Evolutionary conservation across 805 yeast genomes (phyloP).

Genomic region (Ogataea methylovora): DNA sequence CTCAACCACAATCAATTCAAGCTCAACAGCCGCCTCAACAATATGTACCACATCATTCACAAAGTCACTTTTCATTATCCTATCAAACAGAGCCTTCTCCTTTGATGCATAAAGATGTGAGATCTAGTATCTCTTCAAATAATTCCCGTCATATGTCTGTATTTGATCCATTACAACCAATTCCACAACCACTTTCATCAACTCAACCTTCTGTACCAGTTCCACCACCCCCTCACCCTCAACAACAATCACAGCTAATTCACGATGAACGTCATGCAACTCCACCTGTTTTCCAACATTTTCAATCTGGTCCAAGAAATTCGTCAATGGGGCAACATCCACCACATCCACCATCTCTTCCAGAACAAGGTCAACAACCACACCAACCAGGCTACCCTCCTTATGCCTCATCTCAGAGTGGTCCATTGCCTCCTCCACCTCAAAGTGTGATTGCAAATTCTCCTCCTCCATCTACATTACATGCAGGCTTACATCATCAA

Average conservation of each 20-base stretch:
- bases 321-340: slow-evolving; percentile 6
- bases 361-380: slow-evolving; percentile 3
- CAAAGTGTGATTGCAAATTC: no score
- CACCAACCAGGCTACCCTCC: slow-evolving; percentile 1
- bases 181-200: slow-evolving; percentile 3
- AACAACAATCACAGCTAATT: not conserved
- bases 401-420: not conserved
- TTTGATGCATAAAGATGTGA: slow-evolving; percentile 22
- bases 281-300: no score
- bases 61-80: slow-evolving; percentile 6
- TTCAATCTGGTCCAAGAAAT: no score
- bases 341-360: slow-evolving; percentile 8
- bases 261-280: no score
- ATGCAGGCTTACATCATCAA: no score
- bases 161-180: slow-evolving; percentile 25
- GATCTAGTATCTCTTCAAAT: slow-evolving; percentile 21
- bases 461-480: no score
- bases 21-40: no score
- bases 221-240: slow-evolving; percentile 1
- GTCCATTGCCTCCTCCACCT: no score
- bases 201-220: not conserved
- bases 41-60: slow-evolving; percentile 5
- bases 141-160: slow-evolving; percentile 33
- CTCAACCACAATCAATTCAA: no score
- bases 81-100: slow-evolving; percentile 14